Evolutionary conservation across 2,329 filamentous ascomycete genomes (phyloP).

Genomic region (Fusarium luffae): DNA sequence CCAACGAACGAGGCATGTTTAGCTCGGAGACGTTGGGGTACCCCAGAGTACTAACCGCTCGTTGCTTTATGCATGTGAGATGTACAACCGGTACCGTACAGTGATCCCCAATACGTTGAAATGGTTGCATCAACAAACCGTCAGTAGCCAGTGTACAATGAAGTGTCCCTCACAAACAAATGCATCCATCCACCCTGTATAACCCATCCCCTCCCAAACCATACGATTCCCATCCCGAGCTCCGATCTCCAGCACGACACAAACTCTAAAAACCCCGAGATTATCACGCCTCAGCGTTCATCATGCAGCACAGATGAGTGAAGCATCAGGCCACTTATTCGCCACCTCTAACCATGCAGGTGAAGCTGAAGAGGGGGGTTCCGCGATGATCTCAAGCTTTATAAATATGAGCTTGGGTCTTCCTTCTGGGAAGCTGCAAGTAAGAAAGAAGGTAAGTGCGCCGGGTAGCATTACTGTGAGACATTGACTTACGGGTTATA

Average conservation of each 20-base stretch:
- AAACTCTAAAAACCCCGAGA: slow-evolving; percentile 25
- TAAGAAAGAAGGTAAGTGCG: slow-evolving; percentile 9
- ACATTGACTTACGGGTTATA: slow-evolving; percentile 5
- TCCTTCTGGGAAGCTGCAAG: slow-evolving; percentile 2
- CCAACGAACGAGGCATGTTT: slow-evolving; percentile 19
- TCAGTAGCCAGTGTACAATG: background rate
- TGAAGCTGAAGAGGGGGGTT: slow-evolving; percentile 19
- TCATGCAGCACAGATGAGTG: background rate
- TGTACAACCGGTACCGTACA: background rate
- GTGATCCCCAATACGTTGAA: background rate
- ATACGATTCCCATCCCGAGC: slow-evolving; percentile 12
- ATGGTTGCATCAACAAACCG: background rate
- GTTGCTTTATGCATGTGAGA: slow-evolving; percentile 4
- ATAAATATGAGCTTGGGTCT: slow-evolving; percentile 6
- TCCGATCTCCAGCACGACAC: slow-evolving; percentile 4
- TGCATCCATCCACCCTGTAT: background rate
- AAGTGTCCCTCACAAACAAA: background rate
- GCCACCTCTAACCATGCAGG: slow-evolving; percentile 15
- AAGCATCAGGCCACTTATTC: slow-evolving; percentile 15
- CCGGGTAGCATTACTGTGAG: background rate
- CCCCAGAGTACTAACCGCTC: slow-evolving; percentile 5
- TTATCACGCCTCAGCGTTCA: slow-evolving; percentile 12
- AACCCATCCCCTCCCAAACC: background rate
- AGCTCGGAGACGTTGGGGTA: slow-evolving; percentile 10
- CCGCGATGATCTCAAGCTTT: slow-evolving; percentile 5